Percentiles rank a stretch among this genome's conserved stretches.
Evolutionary conservation across 305 asterid genomes (phyloP).

Genomic region (Nicotiana rustica): DNA sequence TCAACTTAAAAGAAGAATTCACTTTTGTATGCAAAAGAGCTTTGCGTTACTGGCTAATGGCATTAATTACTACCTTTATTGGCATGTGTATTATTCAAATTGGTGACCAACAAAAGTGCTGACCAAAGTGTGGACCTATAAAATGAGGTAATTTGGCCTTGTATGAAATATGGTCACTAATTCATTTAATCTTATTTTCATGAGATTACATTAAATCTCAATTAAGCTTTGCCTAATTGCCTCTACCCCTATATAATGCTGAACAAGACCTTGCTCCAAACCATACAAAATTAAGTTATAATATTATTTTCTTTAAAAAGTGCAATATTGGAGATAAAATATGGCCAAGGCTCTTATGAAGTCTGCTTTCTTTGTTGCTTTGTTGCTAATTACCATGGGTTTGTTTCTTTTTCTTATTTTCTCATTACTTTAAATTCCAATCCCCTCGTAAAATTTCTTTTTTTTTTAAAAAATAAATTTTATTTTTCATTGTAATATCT

Average conservation of each 20-base stretch:
- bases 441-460: not conserved
- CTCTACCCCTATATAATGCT: not conserved
- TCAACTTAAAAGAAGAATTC: too few relatives aligned
- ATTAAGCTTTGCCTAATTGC: not conserved
- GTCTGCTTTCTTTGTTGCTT: slow-evolving; percentile 6
- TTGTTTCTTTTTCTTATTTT: not conserved
- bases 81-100: not conserved
- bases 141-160: not conserved
- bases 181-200: not conserved
- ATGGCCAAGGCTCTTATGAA: not conserved
- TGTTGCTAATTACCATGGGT: not conserved
- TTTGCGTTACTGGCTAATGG: not conserved
- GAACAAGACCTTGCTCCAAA: not conserved
- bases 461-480: not conserved
- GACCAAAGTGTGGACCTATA: not conserved
- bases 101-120: not conserved
- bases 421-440: not conserved
- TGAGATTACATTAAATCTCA: not conserved
- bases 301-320: not conserved
- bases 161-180: not conserved
- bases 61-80: not conserved
- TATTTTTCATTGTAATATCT: not conserved
- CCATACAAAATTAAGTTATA: not conserved
- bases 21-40: not conserved
- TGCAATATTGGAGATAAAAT: not conserved